Conservation (phyloP, 2,329 filamentous ascomycete genomes). For the Amauroascus niger region DNA sequence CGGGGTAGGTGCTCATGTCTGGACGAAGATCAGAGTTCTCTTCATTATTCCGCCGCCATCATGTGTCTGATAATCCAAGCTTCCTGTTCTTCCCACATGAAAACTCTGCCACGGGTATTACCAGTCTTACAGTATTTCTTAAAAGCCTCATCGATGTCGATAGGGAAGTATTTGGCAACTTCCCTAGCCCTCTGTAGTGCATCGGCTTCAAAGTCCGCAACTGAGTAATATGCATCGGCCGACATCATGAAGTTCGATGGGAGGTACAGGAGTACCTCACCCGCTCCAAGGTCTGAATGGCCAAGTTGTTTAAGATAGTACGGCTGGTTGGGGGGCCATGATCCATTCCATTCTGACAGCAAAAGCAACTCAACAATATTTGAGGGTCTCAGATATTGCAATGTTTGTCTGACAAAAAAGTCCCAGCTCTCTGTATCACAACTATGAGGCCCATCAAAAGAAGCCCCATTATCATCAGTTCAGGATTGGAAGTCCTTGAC, state of each 20-base stretch:
- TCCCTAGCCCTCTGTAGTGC: too few species aligned
- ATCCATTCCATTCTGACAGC: slow-evolving; percentile 5
- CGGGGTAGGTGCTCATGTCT: too few species aligned
- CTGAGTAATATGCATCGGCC: not conserved
- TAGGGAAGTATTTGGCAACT: not conserved
- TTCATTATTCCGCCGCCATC: not conserved
- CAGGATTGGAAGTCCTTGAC: not conserved
- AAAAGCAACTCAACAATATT: slow-evolving; percentile 8
- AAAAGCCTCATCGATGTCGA: not conserved
- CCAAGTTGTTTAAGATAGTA: not conserved
- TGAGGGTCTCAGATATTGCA: slow-evolving; percentile 6
- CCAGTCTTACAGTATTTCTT: not conserved
- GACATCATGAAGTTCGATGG: not conserved
- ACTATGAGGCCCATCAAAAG: not conserved
- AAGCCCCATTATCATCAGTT: slow-evolving; percentile 1
- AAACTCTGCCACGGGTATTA: not conserved
- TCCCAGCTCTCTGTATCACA: not conserved
- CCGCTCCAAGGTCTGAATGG: not conserved
- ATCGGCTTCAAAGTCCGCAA: not conserved
- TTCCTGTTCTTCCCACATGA: not conserved
- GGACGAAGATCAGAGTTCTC: too few species aligned
- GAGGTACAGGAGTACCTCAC: not conserved
- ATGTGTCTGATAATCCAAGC: not conserved
- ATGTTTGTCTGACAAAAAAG: not conserved
- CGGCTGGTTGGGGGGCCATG: not conserved